These are phyloP conservation scores for Trichomonas tenax DNA, from an alignment of 208 protist species.

Conservation along the genomic window DNA sequence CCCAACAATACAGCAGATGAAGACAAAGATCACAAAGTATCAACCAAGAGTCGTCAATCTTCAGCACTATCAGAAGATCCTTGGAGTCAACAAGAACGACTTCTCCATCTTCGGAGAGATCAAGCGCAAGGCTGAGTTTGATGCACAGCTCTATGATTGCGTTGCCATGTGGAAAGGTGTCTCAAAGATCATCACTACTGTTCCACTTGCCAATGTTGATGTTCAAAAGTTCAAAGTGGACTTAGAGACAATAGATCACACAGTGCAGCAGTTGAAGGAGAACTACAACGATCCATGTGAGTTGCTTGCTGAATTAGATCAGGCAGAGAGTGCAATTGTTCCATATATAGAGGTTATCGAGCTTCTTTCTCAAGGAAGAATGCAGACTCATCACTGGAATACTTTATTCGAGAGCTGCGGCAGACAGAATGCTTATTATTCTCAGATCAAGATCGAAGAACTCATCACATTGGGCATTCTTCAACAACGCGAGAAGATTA, in stretches of 20 bases:
- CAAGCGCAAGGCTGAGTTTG: not conserved
- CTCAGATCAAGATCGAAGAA: conserved; percentile 3
- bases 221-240: not conserved
- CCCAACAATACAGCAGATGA: not conserved
- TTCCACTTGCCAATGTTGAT: not conserved
- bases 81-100: not conserved
- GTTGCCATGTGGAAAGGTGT: not conserved
- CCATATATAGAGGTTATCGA: not conserved
- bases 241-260: not conserved
- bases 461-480: not conserved
- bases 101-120: not conserved
- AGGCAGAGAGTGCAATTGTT: not conserved
- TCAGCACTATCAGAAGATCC: not conserved
- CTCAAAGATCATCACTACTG: not conserved
- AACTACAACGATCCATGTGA: not conserved
- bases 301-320: not conserved
- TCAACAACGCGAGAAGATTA: not conserved
- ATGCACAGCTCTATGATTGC: not conserved
- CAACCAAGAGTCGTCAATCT: not conserved
- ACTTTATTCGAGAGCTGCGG: not conserved
- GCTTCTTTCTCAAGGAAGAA: not conserved
- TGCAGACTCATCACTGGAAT: not conserved
- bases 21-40: not conserved
- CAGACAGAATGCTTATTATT: not conserved
- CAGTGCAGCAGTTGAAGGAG: not conserved